Base-by-base conservation (phyloP, 768 basidiomycete genomes). In the Postia placenta region DNA sequence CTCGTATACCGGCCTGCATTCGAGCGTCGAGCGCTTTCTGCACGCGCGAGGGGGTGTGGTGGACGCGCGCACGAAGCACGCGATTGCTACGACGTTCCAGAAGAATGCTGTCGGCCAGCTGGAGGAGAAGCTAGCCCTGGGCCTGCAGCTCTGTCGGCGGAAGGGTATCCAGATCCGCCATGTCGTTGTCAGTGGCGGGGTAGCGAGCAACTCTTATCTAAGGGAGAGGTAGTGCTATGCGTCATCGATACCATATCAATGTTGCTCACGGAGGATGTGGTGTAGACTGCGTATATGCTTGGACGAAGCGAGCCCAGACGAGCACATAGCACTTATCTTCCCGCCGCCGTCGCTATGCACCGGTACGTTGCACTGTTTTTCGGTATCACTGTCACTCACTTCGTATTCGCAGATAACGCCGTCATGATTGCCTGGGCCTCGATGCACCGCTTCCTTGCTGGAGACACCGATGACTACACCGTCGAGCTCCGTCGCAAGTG, bases 351-450 rank as follows among this genome's bases (percentile, higher is more conserved):
- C 72, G 11, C 69, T 94, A 2, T 97, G 93, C 61, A 95, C 92
- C 60, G 91, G 91, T 87, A 49, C 47, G 71, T 54, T 22, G 1
- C 7, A 17, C n/a, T 7, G 14, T n/a, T 15, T 17, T 26, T 39
- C 6, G 4, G 15, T 33, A 36, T 37, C 30, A 35, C 37, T 20
- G 15, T 24, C 27, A 37, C 3, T 35, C 20, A 3, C 23, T 22
- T 33, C 5, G 7, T 3, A 19, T 24, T 19, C 3, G 0, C 55
- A 94, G 95, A 97, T 59, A 98, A 97, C 64, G 95, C 95, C 0
- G 94, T 80, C 7, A 98, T 98, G 95, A 89, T 97, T 56, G 95
- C 79, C 2, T 95, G 87, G 88, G 87, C 93, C 3, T 84, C 89
- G 0, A 85, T 94, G 76, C 69, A 84, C 57, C 80, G 92, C 11